A percentile compares a stretch with the other conserved stretches of the same genome.
These are phyloP conservation scores for Eragrostis curvula DNA, from an alignment of 176 grass and related monocot genomes.

Conservation along the genomic window DNA sequence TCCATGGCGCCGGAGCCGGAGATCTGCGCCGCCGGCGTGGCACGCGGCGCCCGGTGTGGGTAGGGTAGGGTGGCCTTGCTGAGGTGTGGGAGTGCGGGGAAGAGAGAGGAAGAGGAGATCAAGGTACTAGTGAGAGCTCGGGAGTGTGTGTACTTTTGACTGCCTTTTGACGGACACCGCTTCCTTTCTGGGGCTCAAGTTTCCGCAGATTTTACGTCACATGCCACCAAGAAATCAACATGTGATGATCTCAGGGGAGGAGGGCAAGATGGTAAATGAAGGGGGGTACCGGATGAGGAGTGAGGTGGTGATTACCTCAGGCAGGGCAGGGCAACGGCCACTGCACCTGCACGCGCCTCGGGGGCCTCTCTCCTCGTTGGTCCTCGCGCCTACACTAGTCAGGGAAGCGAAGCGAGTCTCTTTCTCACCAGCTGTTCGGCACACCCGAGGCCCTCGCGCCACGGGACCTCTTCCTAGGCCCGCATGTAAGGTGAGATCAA, in stretches of 20 bases:
- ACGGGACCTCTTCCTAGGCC: too few relatives aligned
- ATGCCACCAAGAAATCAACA: not conserved
- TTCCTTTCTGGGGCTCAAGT: rapidly evolving
- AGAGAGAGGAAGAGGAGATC: slow-evolving; percentile 23
- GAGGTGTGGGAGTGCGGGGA: slow-evolving; percentile 27
- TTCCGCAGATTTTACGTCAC: not conserved
- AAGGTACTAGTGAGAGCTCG: slow-evolving; percentile 32
- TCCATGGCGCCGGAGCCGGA: slow-evolving; percentile 57
- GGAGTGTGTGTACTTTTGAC: slow-evolving; percentile 56
- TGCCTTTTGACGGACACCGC: slow-evolving; percentile 39
- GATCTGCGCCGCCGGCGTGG: slow-evolving; percentile 32
- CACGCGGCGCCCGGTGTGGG: not conserved
- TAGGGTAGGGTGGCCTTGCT: not conserved
- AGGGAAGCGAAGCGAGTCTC: too few relatives aligned
- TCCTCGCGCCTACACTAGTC: not conserved
- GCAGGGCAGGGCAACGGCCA: slow-evolving; percentile 38
- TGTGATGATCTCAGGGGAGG: too few relatives aligned
- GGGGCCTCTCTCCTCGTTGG: not conserved
- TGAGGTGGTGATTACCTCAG: slow-evolving; percentile 49
- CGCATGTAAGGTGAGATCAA: too few relatives aligned
- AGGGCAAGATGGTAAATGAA: not conserved
- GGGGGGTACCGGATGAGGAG: not conserved
- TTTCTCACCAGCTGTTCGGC: too few relatives aligned
- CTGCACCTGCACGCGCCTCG: too few relatives aligned
- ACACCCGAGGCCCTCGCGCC: too few relatives aligned